A percentile compares a stretch with the other conserved stretches of the same genome.
Evolutionary conservation across 148 eudicot species (phyloP).

Genomic region (Limonium bicolor): DNA sequence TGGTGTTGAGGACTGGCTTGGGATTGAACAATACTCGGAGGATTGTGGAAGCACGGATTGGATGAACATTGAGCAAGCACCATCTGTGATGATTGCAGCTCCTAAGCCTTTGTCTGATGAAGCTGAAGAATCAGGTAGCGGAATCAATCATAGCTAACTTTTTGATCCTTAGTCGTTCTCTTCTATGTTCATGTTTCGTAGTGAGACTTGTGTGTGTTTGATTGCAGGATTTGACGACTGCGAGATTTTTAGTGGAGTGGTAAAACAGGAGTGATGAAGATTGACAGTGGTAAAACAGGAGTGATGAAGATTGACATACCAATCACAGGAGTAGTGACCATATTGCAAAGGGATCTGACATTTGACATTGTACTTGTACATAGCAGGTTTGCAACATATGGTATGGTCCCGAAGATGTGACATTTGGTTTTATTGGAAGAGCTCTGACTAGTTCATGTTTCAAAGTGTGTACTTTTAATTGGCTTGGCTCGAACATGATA

Average conservation of each 20-base stretch:
- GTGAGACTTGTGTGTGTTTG: not conserved
- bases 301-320: too few relatives aligned
- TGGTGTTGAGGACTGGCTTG: conserved; percentile 61
- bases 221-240: conserved; percentile 75
- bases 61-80: conserved; percentile 53
- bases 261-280: conserved; percentile 39
- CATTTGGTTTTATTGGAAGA: too few relatives aligned
- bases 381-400: too few relatives aligned
- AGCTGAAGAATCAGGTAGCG: conserved; percentile 44
- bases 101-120: conserved; percentile 39
- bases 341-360: too few relatives aligned
- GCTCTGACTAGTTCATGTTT: too few relatives aligned
- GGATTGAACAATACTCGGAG: conserved; percentile 35
- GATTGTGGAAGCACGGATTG: conserved; percentile 46
- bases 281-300: too few relatives aligned
- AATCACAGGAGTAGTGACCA: too few relatives aligned
- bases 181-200: not conserved
- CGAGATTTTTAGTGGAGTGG: conserved; percentile 52
- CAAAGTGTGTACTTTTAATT: too few relatives aligned
- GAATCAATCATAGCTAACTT: conserved; percentile 15
- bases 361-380: too few relatives aligned
- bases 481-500: too few relatives aligned
- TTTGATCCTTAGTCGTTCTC: not conserved
- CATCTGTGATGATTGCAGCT: conserved; percentile 27
- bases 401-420: too few relatives aligned